Evolutionary conservation across 179 eudicot genomes (phyloP), one percentile per base, ranked within the genome.

Genomic region (Carnegiea gigantea): DNA sequence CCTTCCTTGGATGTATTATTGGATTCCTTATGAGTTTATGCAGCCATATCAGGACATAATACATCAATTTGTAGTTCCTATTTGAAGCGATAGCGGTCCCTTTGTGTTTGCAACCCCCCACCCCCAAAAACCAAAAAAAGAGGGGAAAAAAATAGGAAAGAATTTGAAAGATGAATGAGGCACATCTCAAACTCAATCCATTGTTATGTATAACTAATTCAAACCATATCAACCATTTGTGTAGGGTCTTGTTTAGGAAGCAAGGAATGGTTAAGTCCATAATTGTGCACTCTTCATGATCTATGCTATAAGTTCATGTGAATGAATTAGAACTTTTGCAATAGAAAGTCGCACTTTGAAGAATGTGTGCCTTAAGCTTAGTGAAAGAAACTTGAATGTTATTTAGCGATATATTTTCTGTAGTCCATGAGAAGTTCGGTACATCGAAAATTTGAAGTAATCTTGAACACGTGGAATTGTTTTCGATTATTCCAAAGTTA

Each of bases 11-110:
- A 23, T 79, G 77, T 57, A 40, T 5, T 57, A 72, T 57, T 40
- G 62, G 82, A 57, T 80, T 71, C 82, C 77, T 33, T 71, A 2
- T 44, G 60, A 51, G 30, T 54, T 78, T 73, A 46, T 48, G 12
- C 21, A 73, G 11, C 71, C 71, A 65, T 26, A 13, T 6, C n/a
- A 26, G 36, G 38, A 49, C 20, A 4, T 14, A 49, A 4, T 6
- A 49, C 36, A 4, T 14, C 77, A 75, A 48, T 23, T 49, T 21
- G 51, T 23, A 40, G 10, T 74, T 17, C 40, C 33, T 48, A 48
- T 75, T 12, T 26, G 77, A 75, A 49, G 59, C 40, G 77, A 49
- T 24, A 36, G 62, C 49, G 77, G 59, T 75, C 62, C 77, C 33
- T 75, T 75, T 75, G 62, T 73, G 54, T 43, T 46, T 62, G 68